Evolutionary conservation across 257 asterid genomes (phyloP).

Genomic region (Penstemon davidsonii): DNA sequence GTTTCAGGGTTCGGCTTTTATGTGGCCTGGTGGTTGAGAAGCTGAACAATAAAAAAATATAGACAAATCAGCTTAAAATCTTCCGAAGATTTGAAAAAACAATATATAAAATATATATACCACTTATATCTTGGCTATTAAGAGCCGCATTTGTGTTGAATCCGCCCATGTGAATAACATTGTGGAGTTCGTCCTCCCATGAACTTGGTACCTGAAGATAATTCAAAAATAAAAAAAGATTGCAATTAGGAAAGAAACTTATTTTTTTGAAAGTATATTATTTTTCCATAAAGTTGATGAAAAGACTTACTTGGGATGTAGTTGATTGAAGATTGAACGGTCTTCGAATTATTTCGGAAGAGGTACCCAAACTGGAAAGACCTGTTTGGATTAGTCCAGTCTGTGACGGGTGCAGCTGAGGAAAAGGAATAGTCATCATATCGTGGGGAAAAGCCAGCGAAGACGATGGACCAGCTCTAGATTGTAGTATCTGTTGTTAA

Average conservation of each 20-base stretch:
- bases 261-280: background rate
- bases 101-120: conserved; percentile 32
- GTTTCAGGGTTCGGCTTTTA: conserved; percentile 64
- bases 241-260: background rate
- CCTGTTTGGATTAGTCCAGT: conserved; percentile 51
- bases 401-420: conserved; percentile 55
- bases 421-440: conserved; percentile 45
- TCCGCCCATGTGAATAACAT: conserved; percentile 64
- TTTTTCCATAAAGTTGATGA: conserved; percentile 3
- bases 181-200: conserved; percentile 88
- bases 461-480: conserved; percentile 57
- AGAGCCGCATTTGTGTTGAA: conserved; percentile 51
- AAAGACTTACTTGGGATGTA: conserved; percentile 39
- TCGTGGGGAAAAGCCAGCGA: conserved; percentile 59
- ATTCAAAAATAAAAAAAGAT: conserved; percentile 10
- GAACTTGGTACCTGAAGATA: conserved; percentile 41
- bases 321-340: conserved; percentile 49
- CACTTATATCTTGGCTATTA: conserved; percentile 61
- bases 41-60: conserved; percentile 37
- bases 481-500: conserved; percentile 55
- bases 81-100: background rate
- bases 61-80: conserved; percentile 17
- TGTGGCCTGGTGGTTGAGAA: conserved; percentile 52
- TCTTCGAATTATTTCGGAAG: conserved; percentile 57
- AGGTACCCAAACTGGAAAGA: conserved; percentile 42